phyloP scores from a whole-genome alignment of 495 filamentous ascomycete species.

The Talaromyces borbonicus region DNA sequence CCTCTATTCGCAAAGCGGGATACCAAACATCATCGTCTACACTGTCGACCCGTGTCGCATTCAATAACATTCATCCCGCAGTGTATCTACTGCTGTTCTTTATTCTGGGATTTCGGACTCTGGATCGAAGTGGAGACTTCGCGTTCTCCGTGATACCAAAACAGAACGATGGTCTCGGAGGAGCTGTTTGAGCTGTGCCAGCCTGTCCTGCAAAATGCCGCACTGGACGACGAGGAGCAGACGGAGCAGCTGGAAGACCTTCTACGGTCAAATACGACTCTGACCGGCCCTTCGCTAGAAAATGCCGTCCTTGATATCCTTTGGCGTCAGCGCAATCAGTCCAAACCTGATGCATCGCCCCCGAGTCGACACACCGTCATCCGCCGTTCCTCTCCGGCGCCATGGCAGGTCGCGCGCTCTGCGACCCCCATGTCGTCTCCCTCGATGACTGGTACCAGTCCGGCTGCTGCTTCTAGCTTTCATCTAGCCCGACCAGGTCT shows the following conservation, averaged over 20 bases:
- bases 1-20: slow-evolving; percentile 1
- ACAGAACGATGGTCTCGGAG: slow-evolving; percentile 70
- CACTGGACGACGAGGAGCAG: slow-evolving; percentile 88
- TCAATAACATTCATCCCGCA: not conserved
- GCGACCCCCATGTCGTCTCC: slow-evolving; percentile 72
- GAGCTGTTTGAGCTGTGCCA: slow-evolving; percentile 85
- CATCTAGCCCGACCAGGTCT: slow-evolving; percentile 58
- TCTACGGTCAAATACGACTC: slow-evolving; percentile 63
- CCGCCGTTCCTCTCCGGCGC: slow-evolving; percentile 80
- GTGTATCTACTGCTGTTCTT: no score
- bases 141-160: not conserved
- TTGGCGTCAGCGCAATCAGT: slow-evolving; percentile 80
- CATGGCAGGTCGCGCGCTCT: slow-evolving; percentile 76
- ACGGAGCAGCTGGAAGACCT: slow-evolving; percentile 85
- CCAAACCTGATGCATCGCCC: slow-evolving; percentile 62
- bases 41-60: not conserved
- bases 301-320: slow-evolving; percentile 84
- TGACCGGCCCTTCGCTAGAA: slow-evolving; percentile 72
- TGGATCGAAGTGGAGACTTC: no score
- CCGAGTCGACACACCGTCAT: slow-evolving; percentile 82
- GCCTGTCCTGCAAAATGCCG: slow-evolving; percentile 72
- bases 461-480: slow-evolving; percentile 70
- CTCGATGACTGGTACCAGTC: slow-evolving; percentile 63
- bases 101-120: no score
- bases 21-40: not conserved